phyloP scores from a whole-genome alignment of 2,329 filamentous ascomycete genomes.

The Scedosporium dehoogii region DNA sequence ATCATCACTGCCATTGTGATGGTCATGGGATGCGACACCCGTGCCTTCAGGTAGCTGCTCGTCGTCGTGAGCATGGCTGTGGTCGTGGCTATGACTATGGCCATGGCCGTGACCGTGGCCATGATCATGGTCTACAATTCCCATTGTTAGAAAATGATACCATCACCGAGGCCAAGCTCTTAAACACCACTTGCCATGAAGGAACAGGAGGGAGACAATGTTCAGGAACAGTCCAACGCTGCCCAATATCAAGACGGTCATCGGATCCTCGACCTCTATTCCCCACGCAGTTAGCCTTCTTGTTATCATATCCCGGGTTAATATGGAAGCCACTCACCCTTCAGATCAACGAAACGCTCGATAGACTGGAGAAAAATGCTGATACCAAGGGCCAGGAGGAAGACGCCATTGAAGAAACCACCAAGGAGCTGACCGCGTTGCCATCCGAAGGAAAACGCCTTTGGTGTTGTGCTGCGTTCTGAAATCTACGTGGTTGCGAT shows the following conservation, averaged over 20 bases:
- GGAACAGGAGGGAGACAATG: constrained; percentile 52
- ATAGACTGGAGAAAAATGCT: constrained; percentile 66
- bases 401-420: constrained; percentile 73
- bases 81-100: constrained; percentile 8
- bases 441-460: constrained; percentile 63
- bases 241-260: constrained; percentile 59
- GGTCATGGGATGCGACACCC: background rate
- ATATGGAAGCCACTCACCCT: constrained; percentile 28
- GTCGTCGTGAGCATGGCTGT: constrained; percentile 13
- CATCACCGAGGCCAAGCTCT: background rate
- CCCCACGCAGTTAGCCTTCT: background rate
- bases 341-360: constrained; percentile 54
- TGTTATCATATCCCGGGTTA: background rate
- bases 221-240: constrained; percentile 58
- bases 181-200: constrained; percentile 43
- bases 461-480: constrained; percentile 42
- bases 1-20: background rate
- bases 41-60: constrained; percentile 11
- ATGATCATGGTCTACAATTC: constrained; percentile 24
- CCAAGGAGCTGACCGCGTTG: constrained; percentile 63
- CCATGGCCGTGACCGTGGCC: constrained; percentile 23
- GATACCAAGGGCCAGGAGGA: constrained; percentile 60
- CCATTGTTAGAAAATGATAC: constrained; percentile 9
- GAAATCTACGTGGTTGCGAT: constrained; percentile 35
- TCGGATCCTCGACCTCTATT: constrained; percentile 52